These are phyloP conservation scores for Zarea fungicola DNA, from an alignment of 2,329 filamentous ascomycete species.

Conservation along the genomic window DNA sequence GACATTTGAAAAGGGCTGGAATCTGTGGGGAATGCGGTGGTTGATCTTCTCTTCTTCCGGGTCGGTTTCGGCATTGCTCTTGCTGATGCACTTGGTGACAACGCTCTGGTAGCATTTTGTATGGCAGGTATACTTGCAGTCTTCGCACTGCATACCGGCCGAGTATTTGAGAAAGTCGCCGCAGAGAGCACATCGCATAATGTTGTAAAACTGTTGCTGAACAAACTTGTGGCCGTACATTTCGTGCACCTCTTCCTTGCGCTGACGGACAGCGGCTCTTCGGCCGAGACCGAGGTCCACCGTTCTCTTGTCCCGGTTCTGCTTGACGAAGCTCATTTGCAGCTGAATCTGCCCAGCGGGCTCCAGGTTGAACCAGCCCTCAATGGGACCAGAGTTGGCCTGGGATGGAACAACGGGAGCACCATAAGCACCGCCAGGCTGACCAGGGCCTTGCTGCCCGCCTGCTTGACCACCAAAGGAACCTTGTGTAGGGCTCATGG, in stretches of 20 bases:
- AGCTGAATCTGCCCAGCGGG: conserved; percentile 90
- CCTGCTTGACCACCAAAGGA: conserved; percentile 36
- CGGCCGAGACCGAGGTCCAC: conserved; percentile 88
- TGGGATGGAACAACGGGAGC: conserved; percentile 41
- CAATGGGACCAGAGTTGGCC: conserved; percentile 60
- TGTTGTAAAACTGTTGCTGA: conserved; percentile 98
- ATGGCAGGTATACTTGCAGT: conserved; percentile 99
- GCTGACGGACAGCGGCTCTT: conserved; percentile 93
- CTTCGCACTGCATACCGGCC: conserved; percentile 97
- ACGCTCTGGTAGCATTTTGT: conserved; percentile 95
- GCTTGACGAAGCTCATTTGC: conserved; percentile 86
- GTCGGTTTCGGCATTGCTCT: conserved; percentile 96
- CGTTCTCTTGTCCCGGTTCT: conserved; percentile 73
- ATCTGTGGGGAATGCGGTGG: conserved; percentile 95
- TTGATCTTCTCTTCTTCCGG: conserved; percentile 99
- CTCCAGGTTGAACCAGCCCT: conserved; percentile 96
- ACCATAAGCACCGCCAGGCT: conserved; percentile 26
- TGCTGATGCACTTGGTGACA: conserved; percentile 99
- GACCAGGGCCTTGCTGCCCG: conserved; percentile 18
- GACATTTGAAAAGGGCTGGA: conserved; percentile 94
- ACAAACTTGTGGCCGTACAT: conserved; percentile 99
- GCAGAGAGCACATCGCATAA: conserved; percentile 97
- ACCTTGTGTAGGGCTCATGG: conserved; percentile 45
- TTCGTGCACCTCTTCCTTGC: conserved; percentile 96
- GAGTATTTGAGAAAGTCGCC: conserved; percentile 98